Conservation (phyloP, 75 land plant species). For the Selaginella tamariscina region DNA sequence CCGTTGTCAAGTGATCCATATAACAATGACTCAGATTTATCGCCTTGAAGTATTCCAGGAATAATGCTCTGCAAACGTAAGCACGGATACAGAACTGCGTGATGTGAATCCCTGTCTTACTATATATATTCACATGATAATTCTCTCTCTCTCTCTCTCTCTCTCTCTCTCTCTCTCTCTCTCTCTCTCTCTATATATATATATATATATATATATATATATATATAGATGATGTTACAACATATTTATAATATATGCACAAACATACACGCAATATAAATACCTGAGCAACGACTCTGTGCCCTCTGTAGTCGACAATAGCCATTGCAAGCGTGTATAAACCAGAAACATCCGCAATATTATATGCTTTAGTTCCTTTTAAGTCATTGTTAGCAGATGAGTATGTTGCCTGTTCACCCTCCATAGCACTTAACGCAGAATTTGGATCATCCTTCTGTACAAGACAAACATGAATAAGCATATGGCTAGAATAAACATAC, state of each 20-base stretch:
- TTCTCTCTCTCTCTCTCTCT: no score
- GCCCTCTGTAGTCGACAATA: constrained; percentile 89
- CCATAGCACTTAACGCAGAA: constrained; percentile 29
- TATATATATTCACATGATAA: no score
- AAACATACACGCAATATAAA: not conserved
- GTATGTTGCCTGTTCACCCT: constrained; percentile 96
- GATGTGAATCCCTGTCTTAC: no score
- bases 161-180: no score
- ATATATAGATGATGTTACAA: no score
- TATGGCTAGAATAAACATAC: no score
- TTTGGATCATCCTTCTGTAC: constrained; percentile 15
- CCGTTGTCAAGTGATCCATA: constrained; percentile 99
- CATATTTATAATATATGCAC: no score
- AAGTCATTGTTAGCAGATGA: constrained; percentile 98
- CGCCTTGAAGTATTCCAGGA: constrained; percentile 99
- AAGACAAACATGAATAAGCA: no score
- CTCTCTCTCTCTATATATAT: no score
- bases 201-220: no score
- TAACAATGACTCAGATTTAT: constrained; percentile 89
- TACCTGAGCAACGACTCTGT: constrained; percentile 98
- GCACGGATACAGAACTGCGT: no score
- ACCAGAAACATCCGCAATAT: constrained; percentile 91
- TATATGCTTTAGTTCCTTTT: constrained; percentile 93
- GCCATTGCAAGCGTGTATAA: constrained; percentile 97
- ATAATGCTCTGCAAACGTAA: constrained; percentile 63